Conservation (phyloP, 371 early-diverging fungal species). For the Choanephora cucurbitarum region DNA sequence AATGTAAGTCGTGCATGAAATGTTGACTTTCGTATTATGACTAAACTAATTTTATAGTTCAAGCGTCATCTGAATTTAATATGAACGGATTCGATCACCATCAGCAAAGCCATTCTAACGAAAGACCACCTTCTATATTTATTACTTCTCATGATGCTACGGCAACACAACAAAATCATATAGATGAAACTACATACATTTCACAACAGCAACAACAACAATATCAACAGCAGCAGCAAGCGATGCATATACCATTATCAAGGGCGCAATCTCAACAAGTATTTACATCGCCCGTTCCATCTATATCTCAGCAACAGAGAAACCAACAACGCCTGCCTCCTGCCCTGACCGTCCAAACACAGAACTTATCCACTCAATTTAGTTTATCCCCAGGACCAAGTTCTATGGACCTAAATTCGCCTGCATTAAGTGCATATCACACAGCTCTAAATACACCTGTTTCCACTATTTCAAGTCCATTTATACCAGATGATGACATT, state of each 20-base stretch:
- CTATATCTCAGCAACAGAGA: neutral
- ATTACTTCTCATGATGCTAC: slow-evolving; percentile 32
- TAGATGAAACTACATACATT: neutral
- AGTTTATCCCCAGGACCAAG: slow-evolving; percentile 15
- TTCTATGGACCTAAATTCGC: slow-evolving; percentile 16
- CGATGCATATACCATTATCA: too few relatives aligned
- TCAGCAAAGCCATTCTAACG: slow-evolving; percentile 1
- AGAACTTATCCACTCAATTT: slow-evolving; percentile 14
- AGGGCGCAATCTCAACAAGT: neutral
- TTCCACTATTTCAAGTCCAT: slow-evolving; percentile 31
- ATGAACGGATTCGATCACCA: slow-evolving; percentile 4
- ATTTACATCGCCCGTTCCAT: neutral
- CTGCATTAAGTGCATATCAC: slow-evolving; percentile 34
- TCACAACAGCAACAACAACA: slow-evolving; percentile 1
- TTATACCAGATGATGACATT: slow-evolving; percentile 32
- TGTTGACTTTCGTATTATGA: neutral
- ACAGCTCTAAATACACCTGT: slow-evolving; percentile 38
- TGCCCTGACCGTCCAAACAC: slow-evolving; percentile 31
- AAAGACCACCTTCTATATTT: slow-evolving; percentile 36
- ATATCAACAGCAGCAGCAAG: neutral
- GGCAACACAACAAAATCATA: neutral
- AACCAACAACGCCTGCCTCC: slow-evolving; percentile 8
- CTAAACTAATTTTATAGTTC: slow-evolving; percentile 21
- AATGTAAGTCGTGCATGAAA: slow-evolving; percentile 16
- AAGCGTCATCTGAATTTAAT: slow-evolving; percentile 40